Evolutionary conservation across 345 rosid genomes (phyloP).

Genomic region (Pistacia vera): DNA sequence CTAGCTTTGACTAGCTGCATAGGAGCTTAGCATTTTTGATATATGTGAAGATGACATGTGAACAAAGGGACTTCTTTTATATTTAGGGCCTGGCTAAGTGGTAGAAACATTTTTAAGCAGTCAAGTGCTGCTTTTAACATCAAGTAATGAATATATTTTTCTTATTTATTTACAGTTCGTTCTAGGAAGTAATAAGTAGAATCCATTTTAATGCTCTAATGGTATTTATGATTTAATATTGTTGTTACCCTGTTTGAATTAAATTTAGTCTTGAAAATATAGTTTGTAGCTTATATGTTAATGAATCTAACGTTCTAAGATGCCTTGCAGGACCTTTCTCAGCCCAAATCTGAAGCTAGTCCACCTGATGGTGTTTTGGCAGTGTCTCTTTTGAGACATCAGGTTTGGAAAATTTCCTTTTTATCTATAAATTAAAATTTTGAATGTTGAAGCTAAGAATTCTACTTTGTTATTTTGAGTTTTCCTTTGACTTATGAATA

Average conservation of each 20-base stretch:
- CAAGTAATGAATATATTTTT: not conserved
- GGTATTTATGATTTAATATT: not conserved
- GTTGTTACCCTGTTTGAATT: not conserved
- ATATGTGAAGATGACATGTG: not conserved
- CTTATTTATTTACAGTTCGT: not conserved
- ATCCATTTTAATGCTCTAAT: not conserved
- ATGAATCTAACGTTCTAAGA: slow-evolving; percentile 23
- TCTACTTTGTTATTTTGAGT: not conserved
- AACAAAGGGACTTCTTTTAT: not conserved
- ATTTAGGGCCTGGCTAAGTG: not conserved
- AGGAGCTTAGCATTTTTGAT: not conserved
- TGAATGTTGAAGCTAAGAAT: not conserved
- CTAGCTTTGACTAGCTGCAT: not conserved
- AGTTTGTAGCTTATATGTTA: not conserved
- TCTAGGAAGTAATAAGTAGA: not conserved
- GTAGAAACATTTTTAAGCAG: not conserved
- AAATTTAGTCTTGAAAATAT: slow-evolving; percentile 2
- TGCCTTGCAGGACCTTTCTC: slow-evolving; percentile 72
- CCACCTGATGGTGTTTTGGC: slow-evolving; percentile 81
- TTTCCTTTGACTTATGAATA: not conserved
- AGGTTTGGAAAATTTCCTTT: slow-evolving; percentile 49
- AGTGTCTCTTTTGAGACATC: slow-evolving; percentile 89
- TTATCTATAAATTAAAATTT: not conserved
- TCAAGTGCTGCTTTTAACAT: not conserved
- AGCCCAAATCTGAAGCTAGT: slow-evolving; percentile 74